These are phyloP conservation scores for Plasmodium billcollinsi DNA, from an alignment of 169 alveolate species.

Conservation along the genomic window DNA sequence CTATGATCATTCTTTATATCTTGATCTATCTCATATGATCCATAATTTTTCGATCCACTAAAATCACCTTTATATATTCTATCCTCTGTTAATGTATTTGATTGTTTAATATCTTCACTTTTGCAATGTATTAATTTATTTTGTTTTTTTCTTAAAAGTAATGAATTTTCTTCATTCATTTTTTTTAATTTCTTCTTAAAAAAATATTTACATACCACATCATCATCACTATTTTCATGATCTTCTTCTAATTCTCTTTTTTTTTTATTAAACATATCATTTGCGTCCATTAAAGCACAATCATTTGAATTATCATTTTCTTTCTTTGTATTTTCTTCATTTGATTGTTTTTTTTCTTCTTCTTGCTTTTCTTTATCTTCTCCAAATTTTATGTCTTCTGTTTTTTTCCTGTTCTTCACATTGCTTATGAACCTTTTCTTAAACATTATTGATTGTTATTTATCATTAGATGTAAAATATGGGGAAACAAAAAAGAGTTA, in stretches of 20 bases:
- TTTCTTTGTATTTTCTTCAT: constrained; percentile 30
- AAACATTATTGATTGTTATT: constrained; percentile 39
- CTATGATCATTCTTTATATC: constrained; percentile 85
- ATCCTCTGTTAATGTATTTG: constrained; percentile 77
- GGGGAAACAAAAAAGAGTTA: too few relatives aligned
- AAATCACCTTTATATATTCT: constrained; percentile 59
- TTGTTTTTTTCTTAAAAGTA: constrained; percentile 56
- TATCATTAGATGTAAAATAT: constrained; percentile 1
- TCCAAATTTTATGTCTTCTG: constrained; percentile 62
- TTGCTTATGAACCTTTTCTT: constrained; percentile 50
- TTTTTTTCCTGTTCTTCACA: constrained; percentile 51
- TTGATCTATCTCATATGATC: constrained; percentile 87
- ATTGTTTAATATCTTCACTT: constrained; percentile 48
- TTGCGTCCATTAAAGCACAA: background rate
- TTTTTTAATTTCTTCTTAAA: constrained; percentile 70
- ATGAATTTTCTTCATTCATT: constrained; percentile 47
- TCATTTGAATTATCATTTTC: constrained; percentile 13
- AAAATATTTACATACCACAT: constrained; percentile 59
- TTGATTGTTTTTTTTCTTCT: constrained; percentile 22
- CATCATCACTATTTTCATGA: constrained; percentile 41
- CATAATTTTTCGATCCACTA: constrained; percentile 64
- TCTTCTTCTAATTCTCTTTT: constrained; percentile 13
- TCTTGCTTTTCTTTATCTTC: constrained; percentile 41
- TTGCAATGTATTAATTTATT: constrained; percentile 45
- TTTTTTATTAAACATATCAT: constrained; percentile 14